A percentile compares a stretch with the other conserved stretches of the same genome.
These are phyloP conservation scores for Thuidium tamariscinum DNA, from an alignment of 225 moss, liverwort and hornwort genomes.

Conservation along the genomic window DNA sequence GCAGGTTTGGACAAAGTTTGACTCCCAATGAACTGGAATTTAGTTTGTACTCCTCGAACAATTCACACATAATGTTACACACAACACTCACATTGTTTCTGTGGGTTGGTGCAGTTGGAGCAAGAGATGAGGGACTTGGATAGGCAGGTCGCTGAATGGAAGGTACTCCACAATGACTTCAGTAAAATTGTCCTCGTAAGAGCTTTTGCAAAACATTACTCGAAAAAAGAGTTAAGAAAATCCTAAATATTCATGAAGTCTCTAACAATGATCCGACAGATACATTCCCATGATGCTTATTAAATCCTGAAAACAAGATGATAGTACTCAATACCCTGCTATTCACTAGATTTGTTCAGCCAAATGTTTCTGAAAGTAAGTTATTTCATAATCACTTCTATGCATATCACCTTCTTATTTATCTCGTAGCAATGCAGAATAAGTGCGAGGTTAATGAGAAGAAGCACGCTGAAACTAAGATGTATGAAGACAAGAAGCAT, in stretches of 20 bases:
- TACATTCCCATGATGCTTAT: neutral
- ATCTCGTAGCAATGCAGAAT: conserved; percentile 26
- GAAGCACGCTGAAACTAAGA: conserved; percentile 60
- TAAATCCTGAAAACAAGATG: neutral
- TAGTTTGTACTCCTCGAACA: too few relatives aligned
- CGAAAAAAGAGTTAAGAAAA: neutral
- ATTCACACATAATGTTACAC: neutral
- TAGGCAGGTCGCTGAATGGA: conserved; percentile 79
- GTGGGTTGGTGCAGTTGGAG: conserved; percentile 46
- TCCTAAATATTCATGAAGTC: too few relatives aligned
- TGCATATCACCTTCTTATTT: neutral
- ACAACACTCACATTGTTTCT: neutral
- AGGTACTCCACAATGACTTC: conserved; percentile 18
- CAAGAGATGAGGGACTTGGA: conserved; percentile 66
- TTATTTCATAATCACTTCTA: neutral
- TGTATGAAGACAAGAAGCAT: conserved; percentile 85
- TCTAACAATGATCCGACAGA: too few relatives aligned
- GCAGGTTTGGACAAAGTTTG: conserved; percentile 19
- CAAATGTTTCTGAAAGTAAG: neutral
- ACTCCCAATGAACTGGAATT: neutral
- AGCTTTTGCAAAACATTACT: neutral
- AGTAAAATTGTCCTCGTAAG: neutral
- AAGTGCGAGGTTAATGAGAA: conserved; percentile 89
- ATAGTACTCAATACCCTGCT: neutral
- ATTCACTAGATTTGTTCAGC: neutral